Evolutionary conservation across 768 basidiomycete species (phyloP).

Genomic region (Boletus rubroflammeus): DNA sequence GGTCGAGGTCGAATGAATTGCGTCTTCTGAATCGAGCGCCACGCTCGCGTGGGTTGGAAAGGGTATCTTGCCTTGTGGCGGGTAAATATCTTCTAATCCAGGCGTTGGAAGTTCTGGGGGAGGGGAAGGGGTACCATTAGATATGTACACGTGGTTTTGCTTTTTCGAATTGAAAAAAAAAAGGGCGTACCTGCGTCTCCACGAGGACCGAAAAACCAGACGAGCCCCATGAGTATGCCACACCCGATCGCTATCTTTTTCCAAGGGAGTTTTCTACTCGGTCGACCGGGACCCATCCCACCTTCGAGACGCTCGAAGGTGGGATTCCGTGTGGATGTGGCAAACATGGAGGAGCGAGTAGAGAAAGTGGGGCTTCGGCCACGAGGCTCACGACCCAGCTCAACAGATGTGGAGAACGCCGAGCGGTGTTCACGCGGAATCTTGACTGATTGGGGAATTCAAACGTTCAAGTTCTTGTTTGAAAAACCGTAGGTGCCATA

Average conservation of each 20-base stretch:
- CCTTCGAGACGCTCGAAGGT: conserved; percentile 61
- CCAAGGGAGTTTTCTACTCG: conserved; percentile 45
- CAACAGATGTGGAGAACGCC: conserved; percentile 30
- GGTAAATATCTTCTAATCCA: conserved; percentile 24
- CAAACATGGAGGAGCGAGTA: conserved; percentile 18
- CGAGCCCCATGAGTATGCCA: conserved; percentile 49
- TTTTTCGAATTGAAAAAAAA: not conserved
- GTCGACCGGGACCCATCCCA: conserved; percentile 50
- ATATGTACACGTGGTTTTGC: not conserved
- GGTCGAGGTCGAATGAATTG: not conserved
- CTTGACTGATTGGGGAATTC: conserved; percentile 1
- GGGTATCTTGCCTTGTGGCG: conserved; percentile 17
- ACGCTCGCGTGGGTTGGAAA: not conserved
- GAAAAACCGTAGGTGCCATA: no score
- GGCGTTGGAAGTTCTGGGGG: conserved; percentile 15
- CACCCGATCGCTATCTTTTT: conserved; percentile 65
- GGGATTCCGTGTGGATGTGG: conserved; percentile 36
- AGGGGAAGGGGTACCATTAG: not conserved
- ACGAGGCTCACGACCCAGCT: conserved; percentile 25
- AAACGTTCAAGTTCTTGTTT: not conserved
- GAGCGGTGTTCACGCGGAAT: conserved; percentile 22
- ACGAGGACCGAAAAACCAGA: conserved; percentile 65
- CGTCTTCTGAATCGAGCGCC: not conserved
- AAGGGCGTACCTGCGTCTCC: conserved; percentile 16
- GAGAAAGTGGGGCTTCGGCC: conserved; percentile 11